These are phyloP conservation scores for Saccharomyces kudriavzevii DNA, from an alignment of 805 yeast species.

Conservation along the genomic window DNA sequence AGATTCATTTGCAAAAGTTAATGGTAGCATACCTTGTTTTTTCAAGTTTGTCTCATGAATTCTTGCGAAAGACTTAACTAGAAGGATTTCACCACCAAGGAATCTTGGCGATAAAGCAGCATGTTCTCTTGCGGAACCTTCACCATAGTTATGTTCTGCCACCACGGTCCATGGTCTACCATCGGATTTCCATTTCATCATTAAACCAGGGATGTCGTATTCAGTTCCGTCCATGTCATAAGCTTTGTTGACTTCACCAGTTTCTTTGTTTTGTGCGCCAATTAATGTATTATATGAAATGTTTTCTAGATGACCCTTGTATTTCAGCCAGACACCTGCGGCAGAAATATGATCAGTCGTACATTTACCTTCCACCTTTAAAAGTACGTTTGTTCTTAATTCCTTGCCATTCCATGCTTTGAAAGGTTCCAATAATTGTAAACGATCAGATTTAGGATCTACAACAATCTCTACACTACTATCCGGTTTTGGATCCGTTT, in stretches of 20 bases:
- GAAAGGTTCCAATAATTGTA: conserved; percentile 86
- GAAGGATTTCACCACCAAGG: conserved; percentile 80
- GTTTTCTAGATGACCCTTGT: conserved; percentile 95
- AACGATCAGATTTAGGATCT: conserved; percentile 84
- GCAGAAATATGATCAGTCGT: conserved; percentile 98
- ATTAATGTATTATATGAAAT: conserved; percentile 91
- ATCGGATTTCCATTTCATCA: conserved; percentile 91
- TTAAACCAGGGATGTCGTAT: conserved; percentile 85
- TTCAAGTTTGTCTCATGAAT: conserved; percentile 96
- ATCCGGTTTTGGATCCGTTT: conserved; percentile 54
- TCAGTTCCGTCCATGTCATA: conserved; percentile 75
- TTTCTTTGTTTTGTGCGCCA: conserved; percentile 95
- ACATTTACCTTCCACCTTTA: conserved; percentile 96
- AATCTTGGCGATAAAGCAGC: conserved; percentile 95
- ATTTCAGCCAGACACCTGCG: conserved; percentile 97
- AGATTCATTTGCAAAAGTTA: conserved; percentile 80
- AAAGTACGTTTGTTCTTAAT: conserved; percentile 60
- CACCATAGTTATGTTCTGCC: conserved; percentile 98
- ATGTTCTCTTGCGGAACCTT: conserved; percentile 98
- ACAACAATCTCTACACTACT: conserved; percentile 55
- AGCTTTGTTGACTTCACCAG: conserved; percentile 89
- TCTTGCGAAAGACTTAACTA: conserved; percentile 94
- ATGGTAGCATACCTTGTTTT: conserved; percentile 95
- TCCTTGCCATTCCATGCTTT: conserved; percentile 82
- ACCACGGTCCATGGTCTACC: conserved; percentile 85